These are phyloP conservation scores for Acorus calamus DNA, from an alignment of 106 monocot genomes.

Conservation along the genomic window DNA sequence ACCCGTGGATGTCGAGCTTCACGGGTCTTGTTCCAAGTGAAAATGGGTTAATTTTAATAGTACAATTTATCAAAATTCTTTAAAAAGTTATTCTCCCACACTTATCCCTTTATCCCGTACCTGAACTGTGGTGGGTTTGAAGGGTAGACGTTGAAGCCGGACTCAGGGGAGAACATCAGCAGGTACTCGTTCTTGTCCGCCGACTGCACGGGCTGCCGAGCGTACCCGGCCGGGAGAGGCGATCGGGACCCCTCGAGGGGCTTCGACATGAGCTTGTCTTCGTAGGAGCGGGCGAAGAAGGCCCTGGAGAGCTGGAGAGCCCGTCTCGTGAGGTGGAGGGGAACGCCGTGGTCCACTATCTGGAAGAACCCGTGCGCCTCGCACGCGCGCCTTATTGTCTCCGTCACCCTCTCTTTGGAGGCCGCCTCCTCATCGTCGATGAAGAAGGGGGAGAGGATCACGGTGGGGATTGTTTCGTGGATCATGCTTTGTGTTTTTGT, in stretches of 20 bases:
- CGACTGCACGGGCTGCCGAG: constrained; percentile 27
- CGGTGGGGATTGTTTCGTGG: too few relatives aligned
- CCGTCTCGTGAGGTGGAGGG: not conserved
- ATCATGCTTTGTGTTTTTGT: too few relatives aligned
- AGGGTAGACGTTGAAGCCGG: constrained; percentile 25
- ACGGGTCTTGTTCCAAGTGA: too few relatives aligned
- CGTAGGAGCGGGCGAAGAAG: constrained; percentile 22
- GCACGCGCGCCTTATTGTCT: not conserved
- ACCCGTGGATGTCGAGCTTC: too few relatives aligned
- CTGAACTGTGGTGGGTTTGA: constrained; percentile 19
- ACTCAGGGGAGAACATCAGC: constrained; percentile 15
- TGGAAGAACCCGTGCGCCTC: not conserved
- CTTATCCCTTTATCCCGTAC: not conserved
- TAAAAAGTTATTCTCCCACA: too few relatives aligned
- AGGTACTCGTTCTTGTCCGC: constrained; percentile 38
- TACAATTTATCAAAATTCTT: too few relatives aligned
- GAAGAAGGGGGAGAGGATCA: too few relatives aligned
- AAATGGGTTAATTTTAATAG: too few relatives aligned
- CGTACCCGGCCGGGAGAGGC: constrained; percentile 24
- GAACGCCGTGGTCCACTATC: not conserved
- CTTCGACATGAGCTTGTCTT: constrained; percentile 20
- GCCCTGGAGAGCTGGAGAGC: constrained; percentile 14
- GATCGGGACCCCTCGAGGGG: constrained; percentile 7
- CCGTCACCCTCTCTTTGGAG: too few relatives aligned
- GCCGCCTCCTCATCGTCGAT: too few relatives aligned